Conservation (phyloP, 2,329 filamentous ascomycete genomes). For the Plectosphaerella plurivora region DNA sequence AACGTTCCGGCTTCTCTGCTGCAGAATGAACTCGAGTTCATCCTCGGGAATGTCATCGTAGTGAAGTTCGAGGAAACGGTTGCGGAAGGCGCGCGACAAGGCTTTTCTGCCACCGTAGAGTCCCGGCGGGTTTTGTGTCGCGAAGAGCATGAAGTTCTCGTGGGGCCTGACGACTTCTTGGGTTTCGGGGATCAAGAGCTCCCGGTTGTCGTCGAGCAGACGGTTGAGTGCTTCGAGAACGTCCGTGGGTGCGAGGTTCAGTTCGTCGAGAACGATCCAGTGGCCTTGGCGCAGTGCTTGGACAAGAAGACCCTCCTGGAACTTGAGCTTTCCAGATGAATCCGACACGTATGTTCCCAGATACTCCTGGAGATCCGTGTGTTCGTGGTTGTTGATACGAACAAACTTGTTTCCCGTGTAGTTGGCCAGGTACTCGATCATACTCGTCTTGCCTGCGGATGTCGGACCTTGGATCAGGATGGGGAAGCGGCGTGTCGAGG, state of each 20-base stretch:
- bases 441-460: conserved; percentile 96
- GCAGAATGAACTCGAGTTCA: conserved; percentile 87
- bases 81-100: conserved; percentile 90
- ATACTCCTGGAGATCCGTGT: conserved; percentile 97
- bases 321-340: conserved; percentile 76
- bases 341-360: conserved; percentile 90
- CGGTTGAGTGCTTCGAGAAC: conserved; percentile 95
- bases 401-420: conserved; percentile 96
- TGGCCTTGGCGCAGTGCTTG: conserved; percentile 88
- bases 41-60: conserved; percentile 97
- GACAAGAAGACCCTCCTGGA: conserved; percentile 91
- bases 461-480: conserved; percentile 96
- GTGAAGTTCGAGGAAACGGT: conserved; percentile 93
- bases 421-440: conserved; percentile 98
- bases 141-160: conserved; percentile 95
- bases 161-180: conserved; percentile 92
- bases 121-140: conserved; percentile 94
- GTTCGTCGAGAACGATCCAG: conserved; percentile 97
- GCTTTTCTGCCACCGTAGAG: conserved; percentile 93
- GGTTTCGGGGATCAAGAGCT: conserved; percentile 92
- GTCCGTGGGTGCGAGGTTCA: conserved; percentile 95
- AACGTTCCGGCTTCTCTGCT: conserved; percentile 78
- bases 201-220: conserved; percentile 91
- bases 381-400: conserved; percentile 98
- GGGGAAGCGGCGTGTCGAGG: conserved; percentile 86